Base-by-base conservation (phyloP, 2,329 filamentous ascomycete species). In the Ramularia endophylla region DNA sequence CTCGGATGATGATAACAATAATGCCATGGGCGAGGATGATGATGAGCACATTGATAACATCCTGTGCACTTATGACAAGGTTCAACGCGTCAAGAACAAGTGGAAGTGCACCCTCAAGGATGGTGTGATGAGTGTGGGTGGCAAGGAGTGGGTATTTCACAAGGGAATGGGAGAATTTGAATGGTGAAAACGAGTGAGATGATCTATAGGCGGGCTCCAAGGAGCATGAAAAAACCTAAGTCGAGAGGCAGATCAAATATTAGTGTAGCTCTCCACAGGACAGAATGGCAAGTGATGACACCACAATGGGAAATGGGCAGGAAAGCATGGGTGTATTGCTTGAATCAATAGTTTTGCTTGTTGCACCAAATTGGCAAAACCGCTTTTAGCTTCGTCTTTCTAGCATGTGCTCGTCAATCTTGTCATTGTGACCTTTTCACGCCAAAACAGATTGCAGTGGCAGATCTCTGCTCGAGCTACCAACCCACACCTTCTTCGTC, bases 11-110 rank as follows among this genome's bases (percentile, higher is more conserved):
- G 81, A 87, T 8, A 68, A 40, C 15, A 80, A 45, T 38, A 47
- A 38, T 52, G 50, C 53, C 36, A 52, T 57, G 41, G 55, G 55
- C 37, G 60, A 64, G 13, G 87, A 92, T 17, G 86, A 90, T 17
- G 87, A 92, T 25, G 89, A 92, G 37, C 86, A 88, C 11, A 87
- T 94, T 46, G 78, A 81, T 27, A 78, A 85, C 51, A 97, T 98
- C 86, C 81, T 98, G 29, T 98, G 92, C 72, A 95, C 94, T 63
- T 98, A 98, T 63, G 92, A 98, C 72, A 98, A 98, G 72, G 92
- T 98, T 8, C 90, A 97, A 68, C 78, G 92, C 35, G 92, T 97
- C 58, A 98, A 98, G 81, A 98, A 97, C 71, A 98, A 62, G 58
- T 69, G 85, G 85, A 98, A 98, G 85, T 98, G 92, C 68, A 89